Conservation (phyloP, 164 flowering plant genomes). For the Liquidambar formosana region DNA sequence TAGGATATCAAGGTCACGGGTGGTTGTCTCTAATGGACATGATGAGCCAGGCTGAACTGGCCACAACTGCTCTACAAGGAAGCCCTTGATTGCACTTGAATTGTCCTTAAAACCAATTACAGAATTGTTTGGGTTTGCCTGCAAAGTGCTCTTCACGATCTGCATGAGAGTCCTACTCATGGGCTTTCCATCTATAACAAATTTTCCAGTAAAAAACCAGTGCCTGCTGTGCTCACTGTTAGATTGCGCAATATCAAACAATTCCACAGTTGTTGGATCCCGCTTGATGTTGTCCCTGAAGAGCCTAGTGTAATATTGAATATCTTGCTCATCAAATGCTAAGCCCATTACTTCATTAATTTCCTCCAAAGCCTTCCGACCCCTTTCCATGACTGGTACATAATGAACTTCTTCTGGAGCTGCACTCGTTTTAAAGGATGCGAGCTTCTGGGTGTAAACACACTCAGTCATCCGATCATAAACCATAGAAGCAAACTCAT, state of each 20-base stretch:
- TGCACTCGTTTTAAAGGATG: conserved; percentile 63
- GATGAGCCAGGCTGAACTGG: conserved; percentile 69
- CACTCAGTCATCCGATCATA: conserved; percentile 97
- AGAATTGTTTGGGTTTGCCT: conserved; percentile 88
- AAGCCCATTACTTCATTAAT: conserved; percentile 88
- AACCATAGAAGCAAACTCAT: conserved; percentile 76
- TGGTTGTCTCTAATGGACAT: conserved; percentile 42
- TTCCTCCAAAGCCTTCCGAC: conserved; percentile 79
- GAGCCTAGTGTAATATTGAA: conserved; percentile 75
- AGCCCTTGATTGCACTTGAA: conserved; percentile 92
- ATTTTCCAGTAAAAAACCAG: conserved; percentile 94
- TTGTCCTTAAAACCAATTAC: conserved; percentile 96
- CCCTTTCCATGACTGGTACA: conserved; percentile 84
- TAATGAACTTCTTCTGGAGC: conserved; percentile 68
- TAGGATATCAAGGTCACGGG: conserved; percentile 70
- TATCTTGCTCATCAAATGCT: conserved; percentile 94
- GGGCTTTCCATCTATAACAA: conserved; percentile 75
- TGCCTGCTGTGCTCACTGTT: conserved; percentile 96
- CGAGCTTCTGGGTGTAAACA: conserved; percentile 61
- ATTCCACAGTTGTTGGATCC: conserved; percentile 86
- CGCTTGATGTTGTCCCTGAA: conserved; percentile 84
- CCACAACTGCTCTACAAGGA: conserved; percentile 56
- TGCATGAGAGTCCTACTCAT: conserved; percentile 75
- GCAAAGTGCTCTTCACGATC: conserved; percentile 85
- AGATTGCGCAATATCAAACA: conserved; percentile 96